These are phyloP conservation scores for Arabidopsis suecica DNA, from an alignment of 345 rosid genomes.

Conservation along the genomic window DNA sequence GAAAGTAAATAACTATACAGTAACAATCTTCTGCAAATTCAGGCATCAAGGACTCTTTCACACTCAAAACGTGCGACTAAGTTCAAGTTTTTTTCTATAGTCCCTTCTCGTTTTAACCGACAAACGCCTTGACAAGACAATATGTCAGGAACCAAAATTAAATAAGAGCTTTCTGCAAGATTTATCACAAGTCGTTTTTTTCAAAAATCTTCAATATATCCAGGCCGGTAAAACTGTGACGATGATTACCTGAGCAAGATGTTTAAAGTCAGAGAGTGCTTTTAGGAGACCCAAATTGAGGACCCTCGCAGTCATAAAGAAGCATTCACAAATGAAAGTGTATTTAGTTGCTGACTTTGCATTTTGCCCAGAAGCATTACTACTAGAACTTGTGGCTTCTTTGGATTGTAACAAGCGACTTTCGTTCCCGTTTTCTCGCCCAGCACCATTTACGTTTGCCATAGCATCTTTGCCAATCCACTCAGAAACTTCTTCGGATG, in stretches of 20 bases:
- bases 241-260: conserved; percentile 83
- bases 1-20: conserved; percentile 9
- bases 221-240: background rate
- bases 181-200: background rate
- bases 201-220: conserved; percentile 15
- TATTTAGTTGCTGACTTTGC: conserved; percentile 56
- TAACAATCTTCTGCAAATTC: conserved; percentile 27
- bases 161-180: conserved; percentile 9
- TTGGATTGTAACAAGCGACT: conserved; percentile 71
- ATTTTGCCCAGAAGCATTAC: conserved; percentile 44
- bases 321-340: conserved; percentile 90
- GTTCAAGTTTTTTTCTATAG: conserved; percentile 1
- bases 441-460: conserved; percentile 41
- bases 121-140: conserved; percentile 7
- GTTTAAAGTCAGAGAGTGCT: conserved; percentile 97
- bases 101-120: background rate
- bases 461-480: conserved; percentile 68
- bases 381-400: conserved; percentile 77
- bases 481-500: conserved; percentile 87
- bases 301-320: conserved; percentile 98
- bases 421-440: conserved; percentile 51
- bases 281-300: conserved; percentile 93
- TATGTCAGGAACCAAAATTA: conserved; percentile 13
- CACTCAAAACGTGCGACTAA: conserved; percentile 1
- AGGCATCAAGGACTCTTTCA: conserved; percentile 23